A percentile compares a stretch with the other conserved stretches of the same genome.
Conservation (phyloP, 306 rosid species). For the Corylus americana region DNA sequence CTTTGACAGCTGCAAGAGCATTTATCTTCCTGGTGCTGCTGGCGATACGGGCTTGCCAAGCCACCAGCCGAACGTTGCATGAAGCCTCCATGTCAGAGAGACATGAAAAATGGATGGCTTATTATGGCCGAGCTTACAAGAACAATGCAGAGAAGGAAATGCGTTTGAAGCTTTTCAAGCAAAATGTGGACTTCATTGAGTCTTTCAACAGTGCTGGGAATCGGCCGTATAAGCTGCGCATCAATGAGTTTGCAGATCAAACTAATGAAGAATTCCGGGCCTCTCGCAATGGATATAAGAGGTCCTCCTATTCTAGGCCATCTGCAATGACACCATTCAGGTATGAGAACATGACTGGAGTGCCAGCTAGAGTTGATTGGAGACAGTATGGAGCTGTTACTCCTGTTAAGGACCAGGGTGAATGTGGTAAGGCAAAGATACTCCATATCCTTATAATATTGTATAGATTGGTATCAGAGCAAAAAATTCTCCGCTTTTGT, state of each 20-base stretch:
- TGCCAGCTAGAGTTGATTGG: conserved; percentile 41
- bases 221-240: conserved; percentile 31
- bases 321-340: conserved; percentile 10
- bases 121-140: conserved; percentile 14
- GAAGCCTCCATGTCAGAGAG: conserved; percentile 25
- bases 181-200: conserved; percentile 39
- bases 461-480: no score
- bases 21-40: neutral
- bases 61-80: conserved; percentile 22
- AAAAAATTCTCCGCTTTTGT: no score
- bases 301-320: neutral
- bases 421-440: conserved; percentile 28
- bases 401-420: conserved; percentile 37
- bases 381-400: conserved; percentile 43
- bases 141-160: conserved; percentile 29
- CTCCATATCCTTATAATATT: neutral
- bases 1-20: no score
- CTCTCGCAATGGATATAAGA: conserved; percentile 29
- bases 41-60: conserved; percentile 22
- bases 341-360: conserved; percentile 5
- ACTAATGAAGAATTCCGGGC: conserved; percentile 44
- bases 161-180: conserved; percentile 30
- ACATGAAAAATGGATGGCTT: conserved; percentile 44
- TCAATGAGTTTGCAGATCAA: conserved; percentile 39
- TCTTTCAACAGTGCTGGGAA: conserved; percentile 33